Evolutionary conservation across 495 filamentous ascomycete species (phyloP), one percentile per base, ranked within the genome.

Genomic region (Penicillium egyptiacum): DNA sequence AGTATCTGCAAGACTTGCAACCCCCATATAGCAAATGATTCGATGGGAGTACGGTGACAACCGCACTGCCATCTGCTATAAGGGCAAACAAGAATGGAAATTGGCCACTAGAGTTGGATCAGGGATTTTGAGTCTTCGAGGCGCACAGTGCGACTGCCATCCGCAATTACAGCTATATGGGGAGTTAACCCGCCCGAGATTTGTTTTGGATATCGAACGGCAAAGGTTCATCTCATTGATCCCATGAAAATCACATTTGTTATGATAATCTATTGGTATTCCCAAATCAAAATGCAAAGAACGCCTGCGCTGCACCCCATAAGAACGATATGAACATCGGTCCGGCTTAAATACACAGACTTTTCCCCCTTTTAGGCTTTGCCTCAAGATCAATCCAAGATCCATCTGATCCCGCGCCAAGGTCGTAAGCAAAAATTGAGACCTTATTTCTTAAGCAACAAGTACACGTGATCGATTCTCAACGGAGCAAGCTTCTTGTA

Each of bases 401-500:
- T 42, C 40, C 22, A 51, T 51, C 33, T 31, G 26, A 44, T 40
- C 49, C 28, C 25, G 44, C 47, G 23, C 45, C 51, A 47, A 48
- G 46, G 51, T 45, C 45, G 55, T 48, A 39, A 55, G 39, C 30
- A 48, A 58, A 43, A 54, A 16, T n/a, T n/a, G n/a, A n/a, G n/a
- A n/a, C n/a, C 56, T 71, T 81, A 96, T 84, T 91, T 93, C 86
- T 96, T 97, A 53, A 92, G 77, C 35, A 98, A 81, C 57, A 99
- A 80, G 72, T 98, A 99, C 44, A 96, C 84, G 68, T 98, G 86
- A 71, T 98, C 94, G 59, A 96, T 92, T 56, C 88, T 80, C 68
- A 97, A 71, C 3, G 89, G 85, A n/a, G 87, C 91, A 25, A 98
- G 84, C 78, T 93, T 96, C 82, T 95, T 96, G 69, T 94, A 96